Conservation (phyloP, 768 basidiomycete species). For the Mycena amicta region DNA sequence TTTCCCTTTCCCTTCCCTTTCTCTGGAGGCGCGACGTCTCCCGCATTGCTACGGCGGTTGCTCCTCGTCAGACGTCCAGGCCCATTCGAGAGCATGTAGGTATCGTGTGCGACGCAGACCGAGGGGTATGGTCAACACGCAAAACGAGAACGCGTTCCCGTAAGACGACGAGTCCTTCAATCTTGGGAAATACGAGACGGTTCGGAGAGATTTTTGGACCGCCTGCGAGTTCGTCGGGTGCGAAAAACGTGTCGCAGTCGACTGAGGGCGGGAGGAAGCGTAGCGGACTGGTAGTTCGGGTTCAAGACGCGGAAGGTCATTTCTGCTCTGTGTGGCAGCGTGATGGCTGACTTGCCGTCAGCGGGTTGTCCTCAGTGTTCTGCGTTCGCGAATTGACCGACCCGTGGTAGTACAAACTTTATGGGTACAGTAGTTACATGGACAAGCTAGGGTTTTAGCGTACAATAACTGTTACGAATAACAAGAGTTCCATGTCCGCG, state of each 20-base stretch:
- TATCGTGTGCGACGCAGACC: too few species aligned
- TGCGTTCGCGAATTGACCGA: too few species aligned
- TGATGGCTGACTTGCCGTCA: background rate
- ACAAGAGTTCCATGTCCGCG: too few species aligned
- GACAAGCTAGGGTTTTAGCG: background rate
- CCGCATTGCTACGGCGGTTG: background rate
- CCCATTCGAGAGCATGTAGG: background rate
- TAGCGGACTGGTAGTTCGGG: conserved; percentile 8
- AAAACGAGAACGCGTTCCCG: background rate
- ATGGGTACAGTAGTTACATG: background rate
- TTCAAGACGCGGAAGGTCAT: conserved; percentile 17
- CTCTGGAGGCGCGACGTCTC: background rate
- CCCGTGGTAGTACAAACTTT: background rate
- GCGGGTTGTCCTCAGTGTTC: too few species aligned
- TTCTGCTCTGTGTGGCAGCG: background rate
- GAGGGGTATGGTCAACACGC: too few species aligned
- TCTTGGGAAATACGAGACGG: conserved; percentile 53
- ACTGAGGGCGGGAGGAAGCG: conserved; percentile 1
- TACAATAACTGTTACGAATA: background rate
- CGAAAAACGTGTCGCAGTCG: background rate
- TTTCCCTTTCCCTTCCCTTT: conserved; percentile 26
- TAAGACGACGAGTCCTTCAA: too few species aligned
- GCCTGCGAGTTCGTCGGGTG: conserved; percentile 16
- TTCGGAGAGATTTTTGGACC: conserved; percentile 64
- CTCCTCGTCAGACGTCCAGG: background rate